phyloP scores from a whole-genome alignment of 129 eudicot species.

The Flaveria trinervia region DNA sequence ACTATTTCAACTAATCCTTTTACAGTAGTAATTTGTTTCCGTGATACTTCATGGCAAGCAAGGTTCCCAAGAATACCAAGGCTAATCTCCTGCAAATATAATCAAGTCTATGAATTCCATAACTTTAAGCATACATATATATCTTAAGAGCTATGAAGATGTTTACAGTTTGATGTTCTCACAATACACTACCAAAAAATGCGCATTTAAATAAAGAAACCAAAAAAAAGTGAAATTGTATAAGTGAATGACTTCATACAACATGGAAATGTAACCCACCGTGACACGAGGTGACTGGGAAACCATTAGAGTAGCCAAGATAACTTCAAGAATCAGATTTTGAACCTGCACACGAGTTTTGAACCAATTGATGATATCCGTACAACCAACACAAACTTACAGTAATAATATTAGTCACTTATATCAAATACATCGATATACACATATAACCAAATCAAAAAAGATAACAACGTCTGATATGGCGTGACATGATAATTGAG shows the following conservation, averaged over 20 bases:
- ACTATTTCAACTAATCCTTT: constrained; percentile 62
- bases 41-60: constrained; percentile 81
- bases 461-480: too few species aligned
- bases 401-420: not conserved
- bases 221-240: not conserved
- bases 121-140: not conserved
- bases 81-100: constrained; percentile 68
- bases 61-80: constrained; percentile 94
- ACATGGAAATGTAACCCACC: constrained; percentile 41
- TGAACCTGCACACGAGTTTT: constrained; percentile 55
- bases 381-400: not conserved
- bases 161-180: constrained; percentile 4
- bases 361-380: not conserved
- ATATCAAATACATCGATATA: not conserved
- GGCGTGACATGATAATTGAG: not conserved
- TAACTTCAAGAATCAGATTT: constrained; percentile 83
- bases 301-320: constrained; percentile 68
- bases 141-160: not conserved
- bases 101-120: not conserved
- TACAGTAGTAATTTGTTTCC: constrained; percentile 50
- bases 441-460: not conserved
- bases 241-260: not conserved
- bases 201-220: too few species aligned
- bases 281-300: constrained; percentile 71
- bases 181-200: not conserved